Evolutionary conservation across 192 early-diverging fungal genomes (phyloP), one percentile per base, ranked within the genome.

Genomic region (Powellomyces hirtus): DNA sequence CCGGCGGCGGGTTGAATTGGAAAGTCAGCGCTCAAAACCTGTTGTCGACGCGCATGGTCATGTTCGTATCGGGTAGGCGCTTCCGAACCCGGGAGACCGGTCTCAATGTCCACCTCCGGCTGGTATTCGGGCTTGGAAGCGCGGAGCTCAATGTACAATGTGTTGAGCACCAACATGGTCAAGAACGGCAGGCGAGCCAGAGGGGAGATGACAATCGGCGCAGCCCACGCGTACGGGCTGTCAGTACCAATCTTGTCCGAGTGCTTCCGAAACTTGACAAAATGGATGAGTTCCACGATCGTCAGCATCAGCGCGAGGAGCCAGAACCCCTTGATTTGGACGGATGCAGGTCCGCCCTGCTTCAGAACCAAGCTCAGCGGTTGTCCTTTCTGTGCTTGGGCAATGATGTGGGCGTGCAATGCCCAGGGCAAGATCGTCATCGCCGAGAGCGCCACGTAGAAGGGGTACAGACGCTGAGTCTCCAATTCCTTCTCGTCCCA

Each of bases 271-370:
- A 38, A 60, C 2, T n/a, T 36, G 18, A 27, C 20, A 18, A 38
- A 26, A 29, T 60, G 59, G 14, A 37, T 14, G 4, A 60, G 3
- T 29, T 60, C 59, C 4, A 38, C 7, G 20, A 60, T 33, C 16
- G 16, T 26, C 34, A 60, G 20, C 34, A 20, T 7, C 1, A 60
- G 20, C 20, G 36, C 59, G 29, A 60, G 2, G 16, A 60, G 1
- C 59, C 59, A 60, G 59, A 60, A 60, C n/a, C 53, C 53, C 29
- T 56, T 56, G 53, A 56, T 3, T 6, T 34, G 26, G 5, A 5
- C 2, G 2, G 46, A 49, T 24, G n/a, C 46, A 24, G n/a, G 46
- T 24, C 46, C 46, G 46, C 46, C 46, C n/a, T 24, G 46, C 14
- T 3, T 5, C 46, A 49, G 14, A 49, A 49, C 5, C 3, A 24